These are phyloP conservation scores for Lentinula aciculospora DNA, from an alignment of 768 basidiomycete species.

Conservation along the genomic window DNA sequence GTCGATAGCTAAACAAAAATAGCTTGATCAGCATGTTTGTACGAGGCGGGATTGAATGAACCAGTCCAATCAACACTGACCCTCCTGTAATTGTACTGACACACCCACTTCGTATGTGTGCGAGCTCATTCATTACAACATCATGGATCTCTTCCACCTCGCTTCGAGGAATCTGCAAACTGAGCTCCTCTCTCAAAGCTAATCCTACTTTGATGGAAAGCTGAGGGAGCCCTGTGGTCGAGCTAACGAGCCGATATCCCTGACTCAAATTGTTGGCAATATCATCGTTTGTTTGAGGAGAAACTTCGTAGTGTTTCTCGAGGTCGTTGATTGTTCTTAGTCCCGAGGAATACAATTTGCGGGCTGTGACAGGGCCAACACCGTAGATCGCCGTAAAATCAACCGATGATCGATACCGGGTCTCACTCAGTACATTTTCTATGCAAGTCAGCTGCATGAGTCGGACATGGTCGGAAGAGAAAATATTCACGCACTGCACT, in stretches of 20 bases:
- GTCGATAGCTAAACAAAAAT: conserved; percentile 56
- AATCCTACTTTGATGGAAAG: conserved; percentile 54
- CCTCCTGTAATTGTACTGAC: conserved; percentile 77
- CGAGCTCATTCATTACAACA: conserved; percentile 63
- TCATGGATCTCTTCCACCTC: conserved; percentile 79
- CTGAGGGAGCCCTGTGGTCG: conserved; percentile 16
- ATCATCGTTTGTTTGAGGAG: conserved; percentile 15
- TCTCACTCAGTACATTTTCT: conserved; percentile 43
- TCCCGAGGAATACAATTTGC: conserved; percentile 57
- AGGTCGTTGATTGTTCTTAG: conserved; percentile 67
- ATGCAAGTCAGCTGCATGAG: not conserved
- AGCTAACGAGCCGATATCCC: conserved; percentile 6
- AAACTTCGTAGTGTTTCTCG: conserved; percentile 55
- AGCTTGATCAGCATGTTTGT: not conserved
- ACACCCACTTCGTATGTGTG: conserved; percentile 58
- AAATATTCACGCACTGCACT: conserved; percentile 42
- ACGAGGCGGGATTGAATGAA: not conserved
- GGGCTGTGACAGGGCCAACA: conserved; percentile 68
- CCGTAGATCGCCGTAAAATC: conserved; percentile 63
- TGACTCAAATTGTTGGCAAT: not conserved
- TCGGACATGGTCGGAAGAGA: not conserved
- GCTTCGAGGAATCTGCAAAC: conserved; percentile 49
- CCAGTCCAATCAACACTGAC: conserved; percentile 31
- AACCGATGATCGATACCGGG: conserved; percentile 52
- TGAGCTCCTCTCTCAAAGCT: conserved; percentile 52